phyloP scores from a whole-genome alignment of 306 rosid species.

The Erythrophleum fordii region DNA sequence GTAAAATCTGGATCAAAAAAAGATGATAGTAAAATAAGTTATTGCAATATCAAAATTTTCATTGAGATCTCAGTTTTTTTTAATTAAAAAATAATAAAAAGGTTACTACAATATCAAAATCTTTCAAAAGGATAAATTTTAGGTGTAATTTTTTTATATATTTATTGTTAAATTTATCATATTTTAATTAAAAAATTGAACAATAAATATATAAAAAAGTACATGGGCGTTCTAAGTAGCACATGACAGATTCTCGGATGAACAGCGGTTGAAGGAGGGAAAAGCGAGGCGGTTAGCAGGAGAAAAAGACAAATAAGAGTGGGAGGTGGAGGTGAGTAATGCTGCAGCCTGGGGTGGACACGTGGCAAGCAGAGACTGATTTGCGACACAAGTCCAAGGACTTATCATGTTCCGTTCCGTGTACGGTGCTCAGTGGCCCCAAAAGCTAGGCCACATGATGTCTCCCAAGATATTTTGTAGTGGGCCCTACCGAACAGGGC shows the following conservation, averaged over 20 bases:
- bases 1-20: no score
- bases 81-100: no score
- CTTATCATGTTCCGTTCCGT: background rate
- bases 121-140: no score
- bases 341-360: background rate
- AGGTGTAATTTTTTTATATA: no score
- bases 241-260: background rate
- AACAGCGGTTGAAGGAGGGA: background rate
- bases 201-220: no score
- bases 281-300: background rate
- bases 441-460: constrained; percentile 35
- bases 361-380: constrained; percentile 31
- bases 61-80: no score
- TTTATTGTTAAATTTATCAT: no score
- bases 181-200: no score
- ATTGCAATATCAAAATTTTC: no score
- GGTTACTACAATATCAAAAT: no score
- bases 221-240: no score
- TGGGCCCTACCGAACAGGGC: constrained; percentile 14
- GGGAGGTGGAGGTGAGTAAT: background rate
- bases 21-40: no score
- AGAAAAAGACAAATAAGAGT: constrained; percentile 9
- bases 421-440: background rate
- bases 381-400: background rate
- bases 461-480: constrained; percentile 30